These are phyloP conservation scores for Aspergillus baeticus DNA, from an alignment of 495 filamentous ascomycete species.

Conservation along the genomic window DNA sequence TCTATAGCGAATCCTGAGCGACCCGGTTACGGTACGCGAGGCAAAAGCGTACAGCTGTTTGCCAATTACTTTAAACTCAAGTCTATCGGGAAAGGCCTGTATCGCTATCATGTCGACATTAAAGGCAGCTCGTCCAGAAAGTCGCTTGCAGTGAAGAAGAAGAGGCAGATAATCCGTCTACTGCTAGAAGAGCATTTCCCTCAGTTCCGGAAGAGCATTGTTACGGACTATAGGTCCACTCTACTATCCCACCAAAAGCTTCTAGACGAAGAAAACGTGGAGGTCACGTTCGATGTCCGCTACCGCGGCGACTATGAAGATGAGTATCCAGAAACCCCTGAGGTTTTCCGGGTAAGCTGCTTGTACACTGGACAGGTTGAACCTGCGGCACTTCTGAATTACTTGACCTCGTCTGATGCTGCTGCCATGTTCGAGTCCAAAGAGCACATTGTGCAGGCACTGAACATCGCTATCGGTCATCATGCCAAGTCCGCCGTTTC, in stretches of 20 bases:
- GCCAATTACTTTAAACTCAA: constrained; percentile 64
- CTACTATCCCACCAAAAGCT: constrained; percentile 45
- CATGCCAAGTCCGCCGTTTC: constrained; percentile 33
- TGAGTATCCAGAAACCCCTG: constrained; percentile 37
- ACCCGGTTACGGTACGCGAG: constrained; percentile 59
- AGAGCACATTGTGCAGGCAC: constrained; percentile 42
- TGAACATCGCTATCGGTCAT: constrained; percentile 54
- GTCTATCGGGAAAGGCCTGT: constrained; percentile 32
- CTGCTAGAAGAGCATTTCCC: constrained; percentile 44
- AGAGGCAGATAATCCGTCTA: constrained; percentile 49
- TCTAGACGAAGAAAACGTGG: constrained; percentile 11
- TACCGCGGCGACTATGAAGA: constrained; percentile 40
- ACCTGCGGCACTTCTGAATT: constrained; percentile 50
- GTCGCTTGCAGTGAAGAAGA: constrained; percentile 50
- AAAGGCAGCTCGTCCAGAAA: constrained; percentile 22
- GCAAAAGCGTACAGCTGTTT: constrained; percentile 52
- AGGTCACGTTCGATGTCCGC: constrained; percentile 32
- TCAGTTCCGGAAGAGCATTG: constrained; percentile 32
- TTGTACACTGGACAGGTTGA: constrained; percentile 43
- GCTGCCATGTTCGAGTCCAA: constrained; percentile 37
- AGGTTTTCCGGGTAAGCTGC: constrained; percentile 45
- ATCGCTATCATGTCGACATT: constrained; percentile 37
- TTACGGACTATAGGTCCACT: constrained; percentile 59
- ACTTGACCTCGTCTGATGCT: constrained; percentile 50
- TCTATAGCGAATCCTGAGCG: constrained; percentile 30